phyloP scores from a whole-genome alignment of 805 yeast species.

The Hyphopichia homilentoma region DNA sequence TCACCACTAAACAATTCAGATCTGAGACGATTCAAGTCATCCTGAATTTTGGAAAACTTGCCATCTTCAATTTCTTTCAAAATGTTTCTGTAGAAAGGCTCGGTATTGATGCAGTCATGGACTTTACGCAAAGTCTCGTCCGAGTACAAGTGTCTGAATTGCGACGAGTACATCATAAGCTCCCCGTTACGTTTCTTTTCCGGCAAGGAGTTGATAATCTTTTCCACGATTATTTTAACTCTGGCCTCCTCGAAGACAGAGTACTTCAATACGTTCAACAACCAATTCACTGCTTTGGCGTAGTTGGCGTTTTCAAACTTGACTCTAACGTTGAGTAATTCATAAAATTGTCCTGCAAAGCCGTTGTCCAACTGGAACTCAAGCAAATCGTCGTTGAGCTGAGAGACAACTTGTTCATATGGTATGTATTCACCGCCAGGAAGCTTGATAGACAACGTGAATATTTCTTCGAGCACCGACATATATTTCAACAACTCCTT shows the following conservation, averaged over 20 bases:
- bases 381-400: constrained; percentile 70
- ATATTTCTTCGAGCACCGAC: constrained; percentile 60
- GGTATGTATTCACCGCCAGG: constrained; percentile 58
- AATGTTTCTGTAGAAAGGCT: constrained; percentile 45
- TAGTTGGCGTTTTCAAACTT: constrained; percentile 64
- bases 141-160: constrained; percentile 49
- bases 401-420: constrained; percentile 73
- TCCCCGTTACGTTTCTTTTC: constrained; percentile 63
- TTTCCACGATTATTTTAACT: constrained; percentile 62
- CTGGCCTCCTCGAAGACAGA: constrained; percentile 71
- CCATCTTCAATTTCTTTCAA: constrained; percentile 53
- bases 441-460: constrained; percentile 65
- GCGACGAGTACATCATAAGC: constrained; percentile 62
- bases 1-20: constrained; percentile 48
- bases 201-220: constrained; percentile 54
- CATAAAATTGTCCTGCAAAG: constrained; percentile 58
- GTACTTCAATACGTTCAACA: constrained; percentile 57
- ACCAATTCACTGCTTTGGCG: constrained; percentile 70
- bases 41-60: constrained; percentile 42
- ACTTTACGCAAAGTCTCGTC: constrained; percentile 64
- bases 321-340: constrained; percentile 58
- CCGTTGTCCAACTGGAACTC: constrained; percentile 55
- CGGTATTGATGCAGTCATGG: constrained; percentile 62
- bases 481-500: constrained; percentile 58
- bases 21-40: constrained; percentile 51